These are phyloP conservation scores for Diplodia mutila DNA, from an alignment of 2,329 filamentous ascomycete species.

Conservation along the genomic window DNA sequence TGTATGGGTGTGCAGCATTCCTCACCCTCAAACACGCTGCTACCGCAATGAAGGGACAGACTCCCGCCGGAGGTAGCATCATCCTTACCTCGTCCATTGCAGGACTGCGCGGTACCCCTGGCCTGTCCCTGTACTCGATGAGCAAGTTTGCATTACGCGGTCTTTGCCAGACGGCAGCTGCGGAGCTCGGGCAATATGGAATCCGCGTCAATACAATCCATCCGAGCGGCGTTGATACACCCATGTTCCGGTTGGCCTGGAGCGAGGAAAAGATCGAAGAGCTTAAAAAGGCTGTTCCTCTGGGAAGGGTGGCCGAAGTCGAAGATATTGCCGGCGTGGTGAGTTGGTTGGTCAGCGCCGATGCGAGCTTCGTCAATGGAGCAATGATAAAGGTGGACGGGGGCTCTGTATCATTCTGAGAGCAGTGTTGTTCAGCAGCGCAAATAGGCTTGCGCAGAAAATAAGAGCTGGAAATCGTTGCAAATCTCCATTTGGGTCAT, in stretches of 20 bases:
- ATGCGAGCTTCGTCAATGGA: constrained; percentile 46
- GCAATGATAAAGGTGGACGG: constrained; percentile 41
- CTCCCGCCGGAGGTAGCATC: constrained; percentile 41
- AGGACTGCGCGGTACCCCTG: constrained; percentile 44
- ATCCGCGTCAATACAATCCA: constrained; percentile 49
- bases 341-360: constrained; percentile 44
- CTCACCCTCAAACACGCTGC: constrained; percentile 44
- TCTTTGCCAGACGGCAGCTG: constrained; percentile 44
- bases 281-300: constrained; percentile 38
- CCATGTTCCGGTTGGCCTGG: constrained; percentile 43
- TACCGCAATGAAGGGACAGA: constrained; percentile 38
- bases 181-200: constrained; percentile 42
- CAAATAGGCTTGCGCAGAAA: no score
- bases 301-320: constrained; percentile 43
- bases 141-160: constrained; percentile 46
- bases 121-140: constrained; percentile 42
- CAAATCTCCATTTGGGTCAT: no score
- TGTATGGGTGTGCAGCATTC: constrained; percentile 33
- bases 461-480: no score
- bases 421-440: neutral
- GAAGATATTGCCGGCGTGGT: constrained; percentile 46
- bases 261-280: constrained; percentile 40
- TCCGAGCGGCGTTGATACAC: constrained; percentile 44
- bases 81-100: constrained; percentile 46
- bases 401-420: constrained; percentile 27